phyloP scores from a whole-genome alignment of 2,329 filamentous ascomycete species.

The Gaeumannomyces tritici region DNA sequence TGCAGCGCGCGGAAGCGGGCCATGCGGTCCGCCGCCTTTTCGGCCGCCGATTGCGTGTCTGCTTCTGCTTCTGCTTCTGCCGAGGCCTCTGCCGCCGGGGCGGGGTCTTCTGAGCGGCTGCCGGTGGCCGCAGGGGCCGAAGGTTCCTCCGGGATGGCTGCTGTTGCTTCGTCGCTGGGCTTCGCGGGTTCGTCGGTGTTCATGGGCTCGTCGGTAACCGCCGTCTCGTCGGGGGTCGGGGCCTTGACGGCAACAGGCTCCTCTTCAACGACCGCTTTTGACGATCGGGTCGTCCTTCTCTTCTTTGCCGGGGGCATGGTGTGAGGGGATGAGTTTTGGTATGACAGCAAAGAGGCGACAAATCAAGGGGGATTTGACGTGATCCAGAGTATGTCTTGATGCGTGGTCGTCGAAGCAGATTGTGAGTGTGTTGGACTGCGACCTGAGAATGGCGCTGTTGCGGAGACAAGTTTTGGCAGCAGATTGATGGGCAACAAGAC shows the following conservation, averaged over 20 bases:
- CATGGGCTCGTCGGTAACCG: background rate
- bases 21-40: constrained; percentile 54
- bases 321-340: background rate
- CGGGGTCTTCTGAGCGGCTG: background rate
- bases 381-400: background rate
- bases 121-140: background rate
- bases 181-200: background rate
- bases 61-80: constrained; percentile 11
- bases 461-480: background rate
- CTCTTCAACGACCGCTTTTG: constrained; percentile 6
- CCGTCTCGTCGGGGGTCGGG: background rate
- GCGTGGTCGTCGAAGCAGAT: background rate
- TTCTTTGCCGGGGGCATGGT: constrained; percentile 20
- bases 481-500: too few relatives aligned
- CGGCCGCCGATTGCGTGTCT: constrained; percentile 18
- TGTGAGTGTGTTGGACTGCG: background rate
- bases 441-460: background rate
- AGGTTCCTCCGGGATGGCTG: background rate
- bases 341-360: background rate
- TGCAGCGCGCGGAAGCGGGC: constrained; percentile 83
- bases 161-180: background rate
- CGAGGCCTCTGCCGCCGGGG: background rate
- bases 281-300: constrained; percentile 15
- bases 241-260: background rate
- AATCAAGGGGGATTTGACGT: background rate